Percentiles rank a stretch among this genome's conserved stretches.
Conservation (phyloP, 202 grass and related monocot genomes). For the Hordeum pubiflorum region DNA sequence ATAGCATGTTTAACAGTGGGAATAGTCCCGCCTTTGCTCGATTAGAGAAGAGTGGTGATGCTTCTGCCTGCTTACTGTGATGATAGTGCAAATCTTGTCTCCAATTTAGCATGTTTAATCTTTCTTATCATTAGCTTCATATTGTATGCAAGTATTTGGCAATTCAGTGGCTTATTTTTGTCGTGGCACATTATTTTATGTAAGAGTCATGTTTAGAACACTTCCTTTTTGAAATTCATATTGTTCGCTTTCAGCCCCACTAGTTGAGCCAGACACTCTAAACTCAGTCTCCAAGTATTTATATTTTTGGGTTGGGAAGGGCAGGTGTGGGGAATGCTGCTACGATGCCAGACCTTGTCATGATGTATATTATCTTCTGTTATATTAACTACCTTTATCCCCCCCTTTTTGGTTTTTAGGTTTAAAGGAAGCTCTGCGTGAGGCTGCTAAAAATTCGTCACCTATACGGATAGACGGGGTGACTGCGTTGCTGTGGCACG, state of each 20-base stretch:
- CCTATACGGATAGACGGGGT: conserved; percentile 45
- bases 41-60: neutral
- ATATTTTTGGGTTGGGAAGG: neutral
- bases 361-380: neutral
- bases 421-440: conserved; percentile 47
- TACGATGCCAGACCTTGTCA: neutral
- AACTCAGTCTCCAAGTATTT: neutral
- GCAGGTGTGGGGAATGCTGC: neutral
- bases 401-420: conserved; percentile 38
- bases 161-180: neutral
- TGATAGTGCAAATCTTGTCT: neutral
- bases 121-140: neutral
- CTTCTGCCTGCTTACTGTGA: neutral
- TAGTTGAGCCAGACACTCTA: neutral
- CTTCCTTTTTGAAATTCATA: neutral
- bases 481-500: conserved; percentile 65
- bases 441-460: conserved; percentile 62
- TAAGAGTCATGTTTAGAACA: neutral
- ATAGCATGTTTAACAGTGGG: neutral
- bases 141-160: neutral
- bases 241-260: neutral
- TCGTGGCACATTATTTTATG: neutral
- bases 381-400: conserved; percentile 18
- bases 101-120: neutral
- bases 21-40: neutral